Percentiles rank a stretch among this genome's conserved stretches.
phyloP scores from a whole-genome alignment of 257 asterid genomes.

The Przewalskia tangutica region DNA sequence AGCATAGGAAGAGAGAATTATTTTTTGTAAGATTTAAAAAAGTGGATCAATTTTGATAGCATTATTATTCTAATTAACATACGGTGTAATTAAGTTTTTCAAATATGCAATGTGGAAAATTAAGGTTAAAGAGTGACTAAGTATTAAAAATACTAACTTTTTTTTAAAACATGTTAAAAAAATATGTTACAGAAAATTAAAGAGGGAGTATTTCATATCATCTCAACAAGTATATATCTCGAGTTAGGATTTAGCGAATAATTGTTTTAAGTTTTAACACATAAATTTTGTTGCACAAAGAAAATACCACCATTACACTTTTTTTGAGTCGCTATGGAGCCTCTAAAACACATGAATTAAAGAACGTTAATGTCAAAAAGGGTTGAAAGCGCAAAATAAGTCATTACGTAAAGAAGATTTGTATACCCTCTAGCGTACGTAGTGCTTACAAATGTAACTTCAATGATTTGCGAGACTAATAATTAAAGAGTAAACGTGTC shows the following conservation, averaged over 20 bases:
- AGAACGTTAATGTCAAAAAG: slow-evolving; percentile 1
- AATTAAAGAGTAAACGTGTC: neutral
- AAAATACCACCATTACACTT: neutral
- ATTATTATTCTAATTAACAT: too few relatives aligned
- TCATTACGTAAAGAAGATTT: neutral
- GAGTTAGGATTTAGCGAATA: neutral
- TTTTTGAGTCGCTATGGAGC: neutral
- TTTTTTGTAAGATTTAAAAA: too few relatives aligned
- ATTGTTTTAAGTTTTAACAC: neutral
- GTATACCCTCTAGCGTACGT: neutral
- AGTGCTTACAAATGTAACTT: neutral
- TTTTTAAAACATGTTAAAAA: too few relatives aligned
- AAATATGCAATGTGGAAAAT: neutral
- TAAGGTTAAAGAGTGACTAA: neutral
- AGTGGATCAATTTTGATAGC: too few relatives aligned
- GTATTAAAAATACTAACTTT: neutral
- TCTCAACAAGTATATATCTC: neutral
- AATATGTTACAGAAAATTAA: neutral
- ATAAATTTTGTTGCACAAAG: neutral
- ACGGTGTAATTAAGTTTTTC: too few relatives aligned
- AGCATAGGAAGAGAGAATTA: too few relatives aligned
- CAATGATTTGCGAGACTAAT: neutral
- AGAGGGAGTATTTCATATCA: neutral
- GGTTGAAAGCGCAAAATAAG: neutral
- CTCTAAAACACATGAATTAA: neutral